Percentiles rank a stretch among this genome's conserved stretches.
Evolutionary conservation across 306 rosid genomes (phyloP).

Genomic region (Medicago ruthenica): DNA sequence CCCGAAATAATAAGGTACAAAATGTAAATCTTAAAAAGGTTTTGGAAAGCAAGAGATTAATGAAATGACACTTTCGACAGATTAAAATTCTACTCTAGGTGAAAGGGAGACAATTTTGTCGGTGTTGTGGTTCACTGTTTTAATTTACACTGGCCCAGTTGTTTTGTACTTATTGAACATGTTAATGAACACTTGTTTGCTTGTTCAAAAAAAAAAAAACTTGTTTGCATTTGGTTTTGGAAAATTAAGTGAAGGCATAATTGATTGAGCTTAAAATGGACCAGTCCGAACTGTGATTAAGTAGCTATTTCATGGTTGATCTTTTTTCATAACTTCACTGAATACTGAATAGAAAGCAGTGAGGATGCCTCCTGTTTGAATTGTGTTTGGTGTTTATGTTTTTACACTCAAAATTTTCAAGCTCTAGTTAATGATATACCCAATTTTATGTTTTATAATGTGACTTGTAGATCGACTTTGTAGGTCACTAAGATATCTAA

Average conservation of each 20-base stretch:
- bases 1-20: slow-evolving; percentile 91
- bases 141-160: slow-evolving; percentile 19
- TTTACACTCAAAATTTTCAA: neutral
- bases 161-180: slow-evolving; percentile 9
- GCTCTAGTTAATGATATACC: slow-evolving; percentile 18
- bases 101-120: slow-evolving; percentile 5
- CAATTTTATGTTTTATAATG: slow-evolving; percentile 8
- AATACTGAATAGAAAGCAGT: neutral
- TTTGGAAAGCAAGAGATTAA: slow-evolving; percentile 21
- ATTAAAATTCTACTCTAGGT: slow-evolving; percentile 29
- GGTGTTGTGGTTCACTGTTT: slow-evolving; percentile 21
- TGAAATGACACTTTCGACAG: slow-evolving; percentile 5
- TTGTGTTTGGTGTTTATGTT: slow-evolving; percentile 26
- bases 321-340: neutral
- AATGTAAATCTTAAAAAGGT: neutral
- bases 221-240: neutral
- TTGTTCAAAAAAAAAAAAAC: too few species aligned
- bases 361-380: slow-evolving; percentile 2
- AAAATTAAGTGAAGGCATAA: neutral
- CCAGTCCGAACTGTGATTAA: neutral
- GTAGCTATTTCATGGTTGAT: neutral
- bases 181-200: slow-evolving; percentile 9
- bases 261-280: slow-evolving; percentile 21
- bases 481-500: slow-evolving; percentile 27
- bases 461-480: slow-evolving; percentile 12